Conservation (phyloP, 2,329 filamentous ascomycete species). For the Chlorencoelia australis region DNA sequence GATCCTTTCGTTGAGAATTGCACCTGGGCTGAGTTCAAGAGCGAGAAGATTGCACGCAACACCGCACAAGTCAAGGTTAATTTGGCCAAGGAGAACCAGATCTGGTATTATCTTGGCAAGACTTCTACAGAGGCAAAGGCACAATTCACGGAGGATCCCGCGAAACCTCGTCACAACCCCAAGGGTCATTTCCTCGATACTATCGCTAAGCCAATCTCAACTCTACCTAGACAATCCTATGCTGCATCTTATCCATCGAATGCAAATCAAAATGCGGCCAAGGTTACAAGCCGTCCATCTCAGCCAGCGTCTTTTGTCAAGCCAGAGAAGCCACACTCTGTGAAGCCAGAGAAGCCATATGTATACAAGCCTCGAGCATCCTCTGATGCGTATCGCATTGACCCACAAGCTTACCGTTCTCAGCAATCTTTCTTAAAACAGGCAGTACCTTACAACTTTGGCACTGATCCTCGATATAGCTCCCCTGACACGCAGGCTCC, state of each 20-base stretch:
- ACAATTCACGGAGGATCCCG: constrained; percentile 76
- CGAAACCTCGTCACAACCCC: constrained; percentile 48
- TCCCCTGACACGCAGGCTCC: background rate
- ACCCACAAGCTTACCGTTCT: constrained; percentile 25
- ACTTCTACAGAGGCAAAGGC: constrained; percentile 82
- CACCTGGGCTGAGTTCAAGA: constrained; percentile 73
- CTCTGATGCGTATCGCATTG: constrained; percentile 21
- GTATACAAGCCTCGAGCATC: constrained; percentile 38
- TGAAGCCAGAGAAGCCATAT: constrained; percentile 38
- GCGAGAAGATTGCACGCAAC: constrained; percentile 45
- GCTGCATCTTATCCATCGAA: constrained; percentile 24
- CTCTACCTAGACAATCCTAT: constrained; percentile 29
- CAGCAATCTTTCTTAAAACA: constrained; percentile 27
- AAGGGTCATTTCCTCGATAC: constrained; percentile 66
- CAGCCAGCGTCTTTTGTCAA: constrained; percentile 17
- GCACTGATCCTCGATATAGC: constrained; percentile 24
- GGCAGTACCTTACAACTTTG: constrained; percentile 20
- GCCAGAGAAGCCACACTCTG: constrained; percentile 14
- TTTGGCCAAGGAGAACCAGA: constrained; percentile 58
- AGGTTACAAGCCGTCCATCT: constrained; percentile 15
- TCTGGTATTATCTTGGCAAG: constrained; percentile 84
- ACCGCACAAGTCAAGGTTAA: constrained; percentile 59
- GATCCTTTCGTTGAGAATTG: constrained; percentile 58
- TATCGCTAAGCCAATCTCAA: constrained; percentile 43
- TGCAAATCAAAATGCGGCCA: constrained; percentile 11